These are phyloP conservation scores for Apiospora phragmitis DNA, from an alignment of 2,329 filamentous ascomycete species.

Conservation along the genomic window DNA sequence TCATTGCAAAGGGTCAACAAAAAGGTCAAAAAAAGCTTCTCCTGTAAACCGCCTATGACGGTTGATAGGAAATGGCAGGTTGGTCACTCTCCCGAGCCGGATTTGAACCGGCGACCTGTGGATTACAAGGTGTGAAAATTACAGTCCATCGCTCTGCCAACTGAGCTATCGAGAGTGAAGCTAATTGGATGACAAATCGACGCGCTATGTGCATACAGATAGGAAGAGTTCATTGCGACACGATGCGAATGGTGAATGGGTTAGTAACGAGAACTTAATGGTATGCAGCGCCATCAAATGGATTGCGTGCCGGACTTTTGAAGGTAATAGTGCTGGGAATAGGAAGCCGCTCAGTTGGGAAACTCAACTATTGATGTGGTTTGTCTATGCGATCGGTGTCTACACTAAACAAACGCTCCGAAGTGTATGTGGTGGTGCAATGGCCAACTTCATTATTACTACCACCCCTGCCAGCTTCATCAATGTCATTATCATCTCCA, in stretches of 20 bases:
- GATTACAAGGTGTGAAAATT: constrained; percentile 4
- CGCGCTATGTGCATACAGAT: neutral
- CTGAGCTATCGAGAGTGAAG: constrained; percentile 11
- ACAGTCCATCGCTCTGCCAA: constrained; percentile 14
- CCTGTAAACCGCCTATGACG: neutral
- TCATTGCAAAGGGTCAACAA: neutral
- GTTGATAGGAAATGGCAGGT: neutral
- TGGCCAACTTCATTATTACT: neutral
- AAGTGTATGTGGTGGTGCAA: neutral
- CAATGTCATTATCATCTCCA: neutral
- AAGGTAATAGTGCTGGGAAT: too few relatives aligned
- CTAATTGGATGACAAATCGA: neutral
- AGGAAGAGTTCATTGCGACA: too few relatives aligned
- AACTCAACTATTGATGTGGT: too few relatives aligned
- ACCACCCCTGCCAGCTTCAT: neutral
- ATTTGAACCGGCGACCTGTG: constrained; percentile 14
- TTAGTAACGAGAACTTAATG: neutral
- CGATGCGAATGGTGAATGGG: neutral
- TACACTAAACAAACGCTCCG: neutral
- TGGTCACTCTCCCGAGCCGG: constrained; percentile 11
- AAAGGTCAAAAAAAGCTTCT: neutral
- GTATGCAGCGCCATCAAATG: too few relatives aligned
- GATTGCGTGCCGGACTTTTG: too few relatives aligned
- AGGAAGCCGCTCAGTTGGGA: too few relatives aligned
- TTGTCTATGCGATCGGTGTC: neutral